phyloP scores from a whole-genome alignment of 257 asterid species.

The Nicotiana tabacum region DNA sequence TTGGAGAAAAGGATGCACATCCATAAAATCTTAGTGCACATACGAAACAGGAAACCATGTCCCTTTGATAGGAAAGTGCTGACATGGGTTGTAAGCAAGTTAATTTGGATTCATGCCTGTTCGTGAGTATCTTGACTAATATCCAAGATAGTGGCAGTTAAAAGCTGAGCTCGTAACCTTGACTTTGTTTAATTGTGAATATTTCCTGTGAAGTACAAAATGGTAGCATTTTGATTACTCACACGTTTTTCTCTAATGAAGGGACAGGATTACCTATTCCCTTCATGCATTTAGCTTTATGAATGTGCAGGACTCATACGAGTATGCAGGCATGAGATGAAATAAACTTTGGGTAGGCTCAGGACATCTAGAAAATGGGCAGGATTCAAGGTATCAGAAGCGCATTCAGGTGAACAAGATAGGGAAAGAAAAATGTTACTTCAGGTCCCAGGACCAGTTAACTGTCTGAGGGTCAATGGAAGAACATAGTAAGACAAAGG shows the following conservation, averaged over 20 bases:
- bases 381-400: not conserved
- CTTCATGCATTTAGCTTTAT: not conserved
- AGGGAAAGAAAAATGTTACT: not conserved
- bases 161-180: not conserved
- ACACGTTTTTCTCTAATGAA: not conserved
- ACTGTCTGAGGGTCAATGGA: not conserved
- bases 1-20: not conserved
- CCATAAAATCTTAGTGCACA: not conserved
- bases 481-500: not conserved
- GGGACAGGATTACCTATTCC: not conserved
- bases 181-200: not conserved
- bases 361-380: not conserved
- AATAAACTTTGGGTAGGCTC: not conserved
- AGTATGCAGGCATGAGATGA: not conserved
- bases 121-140: not conserved
- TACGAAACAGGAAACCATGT: not conserved
- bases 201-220: not conserved
- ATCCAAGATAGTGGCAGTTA: not conserved
- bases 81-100: not conserved
- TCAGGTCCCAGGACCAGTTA: not conserved
- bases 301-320: not conserved
- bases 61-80: not conserved
- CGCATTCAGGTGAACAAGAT: conserved; percentile 1
- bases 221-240: not conserved
- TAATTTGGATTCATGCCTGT: not conserved